Conservation (phyloP, 306 rosid genomes). For the Lablab purpureus region DNA sequence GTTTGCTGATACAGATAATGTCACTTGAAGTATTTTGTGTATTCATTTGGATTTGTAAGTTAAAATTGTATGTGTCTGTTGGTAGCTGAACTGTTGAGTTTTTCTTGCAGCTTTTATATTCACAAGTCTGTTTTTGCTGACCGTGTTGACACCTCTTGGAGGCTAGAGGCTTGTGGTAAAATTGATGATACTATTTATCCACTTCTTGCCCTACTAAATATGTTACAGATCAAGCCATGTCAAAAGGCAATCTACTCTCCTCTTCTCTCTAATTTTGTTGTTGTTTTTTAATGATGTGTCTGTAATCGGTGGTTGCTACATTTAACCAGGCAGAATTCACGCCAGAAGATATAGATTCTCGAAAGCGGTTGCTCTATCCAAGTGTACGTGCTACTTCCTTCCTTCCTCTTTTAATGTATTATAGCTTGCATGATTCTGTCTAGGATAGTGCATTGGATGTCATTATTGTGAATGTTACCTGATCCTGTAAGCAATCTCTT, state of each 20-base stretch:
- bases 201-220: slow-evolving; percentile 62
- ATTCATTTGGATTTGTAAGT: background rate
- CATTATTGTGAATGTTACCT: background rate
- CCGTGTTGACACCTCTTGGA: slow-evolving; percentile 65
- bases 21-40: background rate
- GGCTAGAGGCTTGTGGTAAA: slow-evolving; percentile 59
- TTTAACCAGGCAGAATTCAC: slow-evolving; percentile 78
- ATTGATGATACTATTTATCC: slow-evolving; percentile 68
- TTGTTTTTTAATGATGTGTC: slow-evolving; percentile 8
- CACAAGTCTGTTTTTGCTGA: slow-evolving; percentile 59
- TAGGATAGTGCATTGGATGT: background rate
- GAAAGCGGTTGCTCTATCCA: slow-evolving; percentile 65
- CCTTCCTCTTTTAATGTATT: background rate
- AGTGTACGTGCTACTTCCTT: slow-evolving; percentile 53
- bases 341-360: slow-evolving; percentile 79
- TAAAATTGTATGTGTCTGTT: background rate
- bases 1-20: background rate
- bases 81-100: slow-evolving; percentile 6
- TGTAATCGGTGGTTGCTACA: slow-evolving; percentile 14
- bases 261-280: too few relatives aligned
- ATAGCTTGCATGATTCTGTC: background rate
- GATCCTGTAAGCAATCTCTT: slow-evolving; percentile 9
- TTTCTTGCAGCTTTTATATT: slow-evolving; percentile 67
- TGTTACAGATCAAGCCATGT: slow-evolving; percentile 67
- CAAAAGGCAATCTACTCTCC: slow-evolving; percentile 53